Evolutionary conservation across 345 rosid species (phyloP).

Genomic region (Abelmoschus esculentus): DNA sequence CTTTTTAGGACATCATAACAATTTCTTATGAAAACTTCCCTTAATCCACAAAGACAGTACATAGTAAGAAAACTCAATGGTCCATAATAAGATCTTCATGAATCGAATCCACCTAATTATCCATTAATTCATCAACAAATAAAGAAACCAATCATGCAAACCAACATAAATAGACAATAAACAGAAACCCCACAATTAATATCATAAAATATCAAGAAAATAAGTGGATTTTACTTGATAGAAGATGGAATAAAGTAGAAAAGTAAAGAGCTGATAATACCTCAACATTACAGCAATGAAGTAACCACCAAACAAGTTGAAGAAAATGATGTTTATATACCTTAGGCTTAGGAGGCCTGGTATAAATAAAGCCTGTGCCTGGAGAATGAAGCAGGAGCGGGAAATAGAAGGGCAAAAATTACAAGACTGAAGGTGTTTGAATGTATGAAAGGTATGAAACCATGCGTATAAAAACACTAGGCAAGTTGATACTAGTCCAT

Average conservation of each 20-base stretch:
- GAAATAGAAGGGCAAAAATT: neutral
- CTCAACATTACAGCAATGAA: conserved; percentile 23
- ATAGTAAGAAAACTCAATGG: neutral
- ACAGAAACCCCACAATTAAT: too few species aligned
- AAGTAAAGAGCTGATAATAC: conserved; percentile 10
- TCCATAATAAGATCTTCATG: conserved; percentile 20
- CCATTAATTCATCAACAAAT: too few species aligned
- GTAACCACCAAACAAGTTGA: neutral
- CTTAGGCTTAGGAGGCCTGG: neutral
- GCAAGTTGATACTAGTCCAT: neutral
- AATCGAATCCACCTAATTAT: conserved; percentile 9
- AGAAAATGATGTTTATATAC: neutral
- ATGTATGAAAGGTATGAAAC: too few species aligned
- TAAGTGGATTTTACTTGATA: conserved; percentile 6
- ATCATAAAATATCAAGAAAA: conserved; percentile 4
- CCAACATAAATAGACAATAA: too few species aligned
- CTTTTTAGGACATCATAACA: conserved; percentile 7
- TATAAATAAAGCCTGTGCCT: conserved; percentile 1
- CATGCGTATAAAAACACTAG: neutral
- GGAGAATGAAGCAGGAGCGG: neutral
- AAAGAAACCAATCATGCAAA: too few species aligned
- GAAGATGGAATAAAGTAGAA: neutral
- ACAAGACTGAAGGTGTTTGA: neutral
- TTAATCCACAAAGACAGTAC: neutral
- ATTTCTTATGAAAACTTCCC: neutral